phyloP scores from a whole-genome alignment of 257 asterid species.

The Capsicum baccatum region DNA sequence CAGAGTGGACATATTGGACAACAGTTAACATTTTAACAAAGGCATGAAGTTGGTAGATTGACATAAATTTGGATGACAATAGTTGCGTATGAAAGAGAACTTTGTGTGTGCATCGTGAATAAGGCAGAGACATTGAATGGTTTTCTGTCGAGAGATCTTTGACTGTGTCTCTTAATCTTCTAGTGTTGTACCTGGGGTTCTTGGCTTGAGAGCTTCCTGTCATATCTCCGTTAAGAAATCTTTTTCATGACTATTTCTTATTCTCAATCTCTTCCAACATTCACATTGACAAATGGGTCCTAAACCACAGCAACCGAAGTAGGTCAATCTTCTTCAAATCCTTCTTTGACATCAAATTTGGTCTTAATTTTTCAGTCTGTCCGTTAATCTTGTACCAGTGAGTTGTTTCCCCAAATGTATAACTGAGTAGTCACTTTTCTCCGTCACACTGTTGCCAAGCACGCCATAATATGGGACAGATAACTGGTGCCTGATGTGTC shows the following conservation, averaged over 20 bases:
- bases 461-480: background rate
- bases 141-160: conserved; percentile 12
- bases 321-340: conserved; percentile 6
- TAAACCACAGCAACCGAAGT: background rate
- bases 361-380: background rate
- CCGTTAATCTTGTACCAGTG: background rate
- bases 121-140: background rate
- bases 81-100: background rate
- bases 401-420: conserved; percentile 1
- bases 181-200: background rate
- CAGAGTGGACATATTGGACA: background rate
- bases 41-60: conserved; percentile 10
- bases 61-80: background rate
- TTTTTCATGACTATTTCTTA: background rate
- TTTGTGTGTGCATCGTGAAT: background rate
- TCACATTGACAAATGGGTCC: conserved; percentile 15
- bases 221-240: background rate
- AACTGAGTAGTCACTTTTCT: background rate
- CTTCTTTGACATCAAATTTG: conserved; percentile 16
- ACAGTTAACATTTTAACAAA: background rate
- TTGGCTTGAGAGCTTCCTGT: conserved; percentile 1
- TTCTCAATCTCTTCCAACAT: conserved; percentile 21
- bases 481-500: background rate
- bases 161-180: conserved; percentile 11
- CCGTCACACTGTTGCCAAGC: background rate